Base-by-base conservation (phyloP, 257 asterid genomes). In the Voacanga thouarsii region DNA sequence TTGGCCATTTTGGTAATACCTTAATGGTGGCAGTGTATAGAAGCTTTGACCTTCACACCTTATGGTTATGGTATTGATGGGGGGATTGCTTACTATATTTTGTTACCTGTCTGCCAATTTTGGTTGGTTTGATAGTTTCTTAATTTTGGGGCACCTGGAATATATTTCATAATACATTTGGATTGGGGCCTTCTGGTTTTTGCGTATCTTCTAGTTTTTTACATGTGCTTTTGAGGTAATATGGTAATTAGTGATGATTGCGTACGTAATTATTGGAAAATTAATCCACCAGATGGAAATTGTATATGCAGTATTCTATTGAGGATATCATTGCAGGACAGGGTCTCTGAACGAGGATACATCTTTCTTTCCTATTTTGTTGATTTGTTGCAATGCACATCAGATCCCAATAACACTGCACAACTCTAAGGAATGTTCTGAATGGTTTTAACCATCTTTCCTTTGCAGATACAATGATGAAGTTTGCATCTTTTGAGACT, bases 401-500 rank as follows among this genome's bases (percentile, higher is more conserved):
- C 7, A 44, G 47, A 14, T 59, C 16, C 23, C 2, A 1, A 43
- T 60, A 23, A 45, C 37, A 66, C 49, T 33, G 23, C 11, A 9
- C 26, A 41, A 37, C 8, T 24, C 21, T 19, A 41, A 41, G 0
- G 19, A 66, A 14, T 55, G 24, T 41, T 39, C 12, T 44, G 21
- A 7, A 63, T 63, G 18, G 21, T 15, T 12, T 43, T 21, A 21
- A 41, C 5, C 7, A 8, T 68, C 63, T 23, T 63, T 43, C 24
- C 37, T 65, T 71, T 89, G 78, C 96, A 92, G 97, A 92, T 79
- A 92, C 97, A 2, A 91, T 92, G 97, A 92, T 92, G 97, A 92
- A 92, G 89, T 92, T 92, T 81, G 96, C 97, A 15, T 91, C 96
- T 50, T 93, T 93, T 68, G 97, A 93, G 90, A 89, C 88, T 41